Evolutionary conservation across 176 grass and related monocot species (phyloP), one percentile per base, ranked within the genome.

Genomic region (Carex parvula): DNA sequence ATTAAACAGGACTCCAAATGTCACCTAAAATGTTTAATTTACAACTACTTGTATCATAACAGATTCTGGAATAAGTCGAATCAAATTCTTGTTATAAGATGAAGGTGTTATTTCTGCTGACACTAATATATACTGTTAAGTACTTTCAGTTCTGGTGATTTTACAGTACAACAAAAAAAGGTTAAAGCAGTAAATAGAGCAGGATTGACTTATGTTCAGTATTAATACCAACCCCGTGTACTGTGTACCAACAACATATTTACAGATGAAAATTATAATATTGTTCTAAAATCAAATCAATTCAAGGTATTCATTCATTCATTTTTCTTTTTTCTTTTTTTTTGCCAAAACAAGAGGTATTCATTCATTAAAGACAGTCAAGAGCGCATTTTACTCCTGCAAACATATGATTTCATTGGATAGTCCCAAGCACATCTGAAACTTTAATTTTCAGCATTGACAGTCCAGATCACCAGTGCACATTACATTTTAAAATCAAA

Each of bases 1-100:
- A 3, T 97, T 94, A 74, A 97, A 97, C 24, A 97, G 82, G 26
- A 97, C 94, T 77, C 94, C 94, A 2, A 97, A 97, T 44, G 63
- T 97, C 29, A 94, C 92, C 94, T 97, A 89, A 10, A 79, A 87
- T 10, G 5, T 80, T 41, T 14, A 78, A 30, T 30, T 3, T 80
- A 3, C 11, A 42, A 6, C 42, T 8, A 41, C 80, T 9, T 62
- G 10, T 48, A 70, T 60, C 79, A 74, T 11, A n/a, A 74, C 12
- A 42, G 29, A 44, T 73, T 48, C 37, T 10, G 72, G 39, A 39
- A 79, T 55, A 2, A 32, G 21, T 0, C 61, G 81, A 24, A 77
- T 71, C 68, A 46, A 12, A 11, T 71, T 71, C 5, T 46, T 20
- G 17, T 11, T 71, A 18, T 21, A 22, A 48, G 39, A 68, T 46